A percentile compares a stretch with the other conserved stretches of the same genome.
Conservation (phyloP, 805 yeast genomes). For the Komagataella pastoris region DNA sequence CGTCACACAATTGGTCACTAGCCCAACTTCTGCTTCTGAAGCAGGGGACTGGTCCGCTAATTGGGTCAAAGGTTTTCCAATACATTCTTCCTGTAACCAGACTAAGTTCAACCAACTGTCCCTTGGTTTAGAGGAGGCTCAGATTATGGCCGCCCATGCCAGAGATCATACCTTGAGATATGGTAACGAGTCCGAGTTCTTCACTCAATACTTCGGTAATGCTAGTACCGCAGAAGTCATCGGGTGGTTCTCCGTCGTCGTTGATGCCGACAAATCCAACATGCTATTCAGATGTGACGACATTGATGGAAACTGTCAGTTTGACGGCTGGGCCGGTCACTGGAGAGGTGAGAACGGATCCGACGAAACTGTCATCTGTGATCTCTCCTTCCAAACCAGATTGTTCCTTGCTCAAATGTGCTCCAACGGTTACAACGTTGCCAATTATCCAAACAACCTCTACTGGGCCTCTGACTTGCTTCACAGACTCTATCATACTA, state of each 20-base stretch:
- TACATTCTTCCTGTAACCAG: not conserved
- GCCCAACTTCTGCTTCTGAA: not conserved
- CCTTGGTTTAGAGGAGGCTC: slow-evolving; percentile 16
- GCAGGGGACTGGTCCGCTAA: not conserved
- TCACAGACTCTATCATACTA: slow-evolving; percentile 22
- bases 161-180: slow-evolving; percentile 17
- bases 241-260: slow-evolving; percentile 16
- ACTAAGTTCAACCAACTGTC: not conserved
- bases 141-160: slow-evolving; percentile 16
- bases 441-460: slow-evolving; percentile 7
- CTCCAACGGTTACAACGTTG: slow-evolving; percentile 15
- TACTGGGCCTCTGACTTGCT: slow-evolving; percentile 20
- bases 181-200: slow-evolving; percentile 16
- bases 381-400: slow-evolving; percentile 16
- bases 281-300: slow-evolving; percentile 21
- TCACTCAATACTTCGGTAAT: slow-evolving; percentile 19
- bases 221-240: slow-evolving; percentile 17
- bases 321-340: slow-evolving; percentile 22
- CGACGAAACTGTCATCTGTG: slow-evolving; percentile 23
- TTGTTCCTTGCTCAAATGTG: slow-evolving; percentile 16
- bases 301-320: slow-evolving; percentile 18
- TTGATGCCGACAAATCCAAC: slow-evolving; percentile 16
- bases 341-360: slow-evolving; percentile 20
- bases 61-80: not conserved
- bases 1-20: not conserved